Base-by-base conservation (phyloP, 768 basidiomycete species). In the Lentinula detonsa region DNA sequence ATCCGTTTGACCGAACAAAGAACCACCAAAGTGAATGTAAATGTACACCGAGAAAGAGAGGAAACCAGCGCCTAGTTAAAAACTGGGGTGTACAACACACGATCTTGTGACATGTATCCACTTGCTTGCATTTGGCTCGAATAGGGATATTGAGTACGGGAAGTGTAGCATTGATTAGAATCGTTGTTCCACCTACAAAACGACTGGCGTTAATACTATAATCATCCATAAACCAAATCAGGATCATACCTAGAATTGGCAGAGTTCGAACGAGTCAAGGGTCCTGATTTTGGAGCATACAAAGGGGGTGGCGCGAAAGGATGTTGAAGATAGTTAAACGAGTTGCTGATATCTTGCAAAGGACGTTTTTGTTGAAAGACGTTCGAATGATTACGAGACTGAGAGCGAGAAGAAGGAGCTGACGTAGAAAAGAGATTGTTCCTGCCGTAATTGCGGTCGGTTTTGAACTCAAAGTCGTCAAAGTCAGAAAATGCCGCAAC, bases 271-370 rank as follows among this genome's bases (percentile, higher is more conserved):
- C 59, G 59, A 18, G 59, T 16, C 59, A 60, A 51, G 18, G 15
- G 21, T 48, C 57, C 57, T 11, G 28, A 40, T 28, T 48, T 59
- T 4, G 42, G 33, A 59, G 57, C 57, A 59, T 59, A 59, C 43
- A 40, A 37, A 59, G 48, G 39, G 16, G 48, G 59, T 60, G 48
- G 49, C 59, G 59, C 59, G 50, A 49, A 60, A 23, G 21, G 46
- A 60, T 60, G 50, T 37, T 33, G 59, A 60, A 37, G 40, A 52
- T 52, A 52, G 16, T 52, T 16, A 23, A 49, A 60, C 16, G 59
- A 60, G 31, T 60, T 60, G 50, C 59, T 60, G 35, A 60, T 60
- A 37, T 60, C 59, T 60, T 60, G 59, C 59, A 60, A 33, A 40
- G 59, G 59, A 43, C 50, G 59, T 52, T 60, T 60, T 23, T 48